Base-by-base conservation (phyloP, 2,329 filamentous ascomycete genomes). In the Fusarium lyarnte region DNA sequence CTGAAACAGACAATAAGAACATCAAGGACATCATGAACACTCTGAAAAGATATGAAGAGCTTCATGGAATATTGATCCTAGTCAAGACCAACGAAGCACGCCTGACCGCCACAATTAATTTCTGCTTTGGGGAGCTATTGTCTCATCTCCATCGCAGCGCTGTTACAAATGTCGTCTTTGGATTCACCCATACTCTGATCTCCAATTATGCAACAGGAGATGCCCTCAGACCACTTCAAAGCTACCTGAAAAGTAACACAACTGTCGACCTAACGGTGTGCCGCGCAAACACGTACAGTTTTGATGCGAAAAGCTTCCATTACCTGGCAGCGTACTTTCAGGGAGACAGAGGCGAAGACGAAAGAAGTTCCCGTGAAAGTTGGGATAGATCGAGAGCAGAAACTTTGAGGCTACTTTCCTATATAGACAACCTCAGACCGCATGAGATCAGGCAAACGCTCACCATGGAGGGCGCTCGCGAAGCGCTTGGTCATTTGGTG, bases 271-370 rank as follows among this genome's bases (percentile, higher is more conserved):
- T 74, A 1, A 29, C 11, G 4, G 17, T 74, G 2, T 36, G 17
- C 13, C 9, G 2, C 11, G 25, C 46, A 36, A 75, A 23, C 3
- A 19, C 58, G 5, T 75, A 74, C 29, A 65, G 61, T 11, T 75
- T 75, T 12, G 73, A 75, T 43, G 70, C 73, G 2, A 68, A 66
- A 13, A 74, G 67, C n/a, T 75, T 75, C 10, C 61, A 58, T 8
- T 70, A 59, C 21, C 45, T 75, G 4, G 72, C 69, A 3, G 61
- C 63, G 0, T 16, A 55, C 1, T 65, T 62, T 11, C 35, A 63
- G 11, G 42, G 27, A 2, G 3, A 51, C 8, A 19, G 35, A 2
- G 27, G 54, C 1, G 23, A 29, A 1, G 46, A 62, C 0, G 42
- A 69, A 8, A 61, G 72, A 10, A 63, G n/a, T 5, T 55, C 54